Evolutionary conservation across 768 basidiomycete genomes (phyloP), one percentile per base, ranked within the genome.

Genomic region (Boletellus emodensis): DNA sequence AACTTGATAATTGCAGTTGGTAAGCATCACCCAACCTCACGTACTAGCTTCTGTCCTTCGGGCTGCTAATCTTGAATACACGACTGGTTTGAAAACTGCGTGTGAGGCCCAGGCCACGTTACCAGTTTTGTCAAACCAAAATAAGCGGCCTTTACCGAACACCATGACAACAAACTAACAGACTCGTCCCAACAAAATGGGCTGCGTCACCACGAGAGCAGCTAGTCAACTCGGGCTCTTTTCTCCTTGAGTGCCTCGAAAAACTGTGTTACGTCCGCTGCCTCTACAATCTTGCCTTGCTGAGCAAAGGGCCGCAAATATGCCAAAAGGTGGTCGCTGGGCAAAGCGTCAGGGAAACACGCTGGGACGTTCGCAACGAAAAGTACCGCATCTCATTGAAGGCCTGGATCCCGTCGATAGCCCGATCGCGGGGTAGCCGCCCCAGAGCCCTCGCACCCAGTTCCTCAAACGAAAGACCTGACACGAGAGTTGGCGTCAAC

Each of bases 331-430:
- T 83, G 78, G 57, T 92, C 87, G 52, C 89, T 90, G 55, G 44
- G 34, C 18, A 49, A 11, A 11, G 35, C 55, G 57, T 28, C 8
- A 30, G 8, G 33, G 54, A 11, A 53, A 44, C 42, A 4, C 24
- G 24, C 22, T 52, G 28, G 10, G 10, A 15, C 5, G 4, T 15
- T 1, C 34, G 11, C 2, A 37, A 7, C 11, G 10, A 17, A 18
- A 67, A 79, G 45, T 55, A 90, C 90, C 87, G 76, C 87, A 93
- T 85, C 49, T 78, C 73, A 57, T 91, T 90, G 69, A 88, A 92
- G 5, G 88, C 90, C 49, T 82, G 80, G 20, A 92, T 90, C 1
- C 90, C 87, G 58, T 93, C 86, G 48, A 93, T 80, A 6, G 89
- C 88, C 48, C 77, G 81, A 43, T 90, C 90, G 49, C 90, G 83